Evolutionary conservation across 148 eudicot species (phyloP).

Genomic region (Spergularia bocconei): DNA sequence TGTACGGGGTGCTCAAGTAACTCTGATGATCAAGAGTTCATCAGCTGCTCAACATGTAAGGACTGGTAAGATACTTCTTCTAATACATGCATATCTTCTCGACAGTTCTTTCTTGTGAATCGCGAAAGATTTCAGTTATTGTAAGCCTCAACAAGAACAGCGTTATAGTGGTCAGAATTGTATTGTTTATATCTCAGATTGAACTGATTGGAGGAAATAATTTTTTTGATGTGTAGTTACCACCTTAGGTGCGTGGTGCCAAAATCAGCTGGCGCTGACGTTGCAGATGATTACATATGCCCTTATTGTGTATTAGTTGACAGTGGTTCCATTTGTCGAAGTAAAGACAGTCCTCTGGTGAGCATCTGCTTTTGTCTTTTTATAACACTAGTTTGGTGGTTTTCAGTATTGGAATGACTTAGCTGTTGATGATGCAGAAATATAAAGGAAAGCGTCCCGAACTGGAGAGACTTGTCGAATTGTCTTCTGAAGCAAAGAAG

Average conservation of each 20-base stretch:
- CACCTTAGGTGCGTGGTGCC: slow-evolving; percentile 63
- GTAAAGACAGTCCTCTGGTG: slow-evolving; percentile 60
- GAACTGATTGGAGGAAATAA: slow-evolving; percentile 10
- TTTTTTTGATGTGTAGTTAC: slow-evolving; percentile 49
- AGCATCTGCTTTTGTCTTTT: slow-evolving; percentile 24
- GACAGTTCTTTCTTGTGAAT: background rate
- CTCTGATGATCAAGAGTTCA: slow-evolving; percentile 52
- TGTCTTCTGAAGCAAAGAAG: slow-evolving; percentile 56
- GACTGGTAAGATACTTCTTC: slow-evolving; percentile 64
- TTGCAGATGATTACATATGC: slow-evolving; percentile 40
- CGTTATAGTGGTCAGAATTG: too few species aligned
- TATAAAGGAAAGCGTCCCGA: slow-evolving; percentile 54
- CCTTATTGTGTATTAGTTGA: slow-evolving; percentile 62
- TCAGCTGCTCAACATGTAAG: slow-evolving; percentile 73
- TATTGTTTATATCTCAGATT: background rate
- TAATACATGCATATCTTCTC: slow-evolving; percentile 13
- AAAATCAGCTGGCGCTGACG: slow-evolving; percentile 30
- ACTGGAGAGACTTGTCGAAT: slow-evolving; percentile 49
- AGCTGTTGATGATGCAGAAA: slow-evolving; percentile 41
- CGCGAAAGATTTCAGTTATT: background rate
- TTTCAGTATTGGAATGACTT: slow-evolving; percentile 15
- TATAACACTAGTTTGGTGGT: background rate
- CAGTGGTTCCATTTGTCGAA: slow-evolving; percentile 59
- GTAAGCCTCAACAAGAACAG: background rate
- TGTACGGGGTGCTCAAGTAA: slow-evolving; percentile 56